Conservation (phyloP, 768 basidiomycete genomes). For the Naganishia randhawae region DNA sequence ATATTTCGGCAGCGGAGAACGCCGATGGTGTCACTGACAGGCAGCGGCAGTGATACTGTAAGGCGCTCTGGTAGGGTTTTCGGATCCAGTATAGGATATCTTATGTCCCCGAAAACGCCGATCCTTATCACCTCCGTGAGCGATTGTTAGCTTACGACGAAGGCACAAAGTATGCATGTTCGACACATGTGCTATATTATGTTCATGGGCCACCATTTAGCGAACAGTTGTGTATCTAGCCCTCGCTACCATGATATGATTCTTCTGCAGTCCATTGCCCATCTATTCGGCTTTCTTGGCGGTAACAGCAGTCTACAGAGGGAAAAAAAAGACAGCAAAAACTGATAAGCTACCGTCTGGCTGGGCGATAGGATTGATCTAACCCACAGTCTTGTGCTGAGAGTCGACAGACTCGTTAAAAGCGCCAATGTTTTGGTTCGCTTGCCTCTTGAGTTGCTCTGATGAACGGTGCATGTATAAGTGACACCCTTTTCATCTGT, state of each 20-base stretch:
- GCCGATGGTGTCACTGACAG: no score
- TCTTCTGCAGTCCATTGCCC: neutral
- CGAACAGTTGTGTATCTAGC: neutral
- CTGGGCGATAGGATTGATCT: neutral
- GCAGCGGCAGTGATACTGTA: no score
- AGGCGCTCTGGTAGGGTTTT: no score
- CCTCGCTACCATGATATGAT: neutral
- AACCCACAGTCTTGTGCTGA: constrained; percentile 16
- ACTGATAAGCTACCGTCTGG: neutral
- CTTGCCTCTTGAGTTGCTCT: constrained; percentile 81
- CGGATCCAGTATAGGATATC: no score
- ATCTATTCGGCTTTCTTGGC: constrained; percentile 16
- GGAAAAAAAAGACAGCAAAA: neutral
- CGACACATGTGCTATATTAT: neutral
- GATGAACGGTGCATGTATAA: constrained; percentile 24
- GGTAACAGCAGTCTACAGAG: neutral
- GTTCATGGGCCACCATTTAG: neutral
- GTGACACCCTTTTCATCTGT: neutral
- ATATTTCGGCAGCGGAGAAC: no score
- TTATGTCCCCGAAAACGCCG: no score
- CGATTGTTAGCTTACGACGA: no score
- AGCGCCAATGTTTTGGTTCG: constrained; percentile 69
- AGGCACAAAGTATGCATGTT: no score
- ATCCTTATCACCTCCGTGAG: no score
- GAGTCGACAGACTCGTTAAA: constrained; percentile 75